Evolutionary conservation across 768 basidiomycete species (phyloP).

Genomic region (Mycena vulgaris): DNA sequence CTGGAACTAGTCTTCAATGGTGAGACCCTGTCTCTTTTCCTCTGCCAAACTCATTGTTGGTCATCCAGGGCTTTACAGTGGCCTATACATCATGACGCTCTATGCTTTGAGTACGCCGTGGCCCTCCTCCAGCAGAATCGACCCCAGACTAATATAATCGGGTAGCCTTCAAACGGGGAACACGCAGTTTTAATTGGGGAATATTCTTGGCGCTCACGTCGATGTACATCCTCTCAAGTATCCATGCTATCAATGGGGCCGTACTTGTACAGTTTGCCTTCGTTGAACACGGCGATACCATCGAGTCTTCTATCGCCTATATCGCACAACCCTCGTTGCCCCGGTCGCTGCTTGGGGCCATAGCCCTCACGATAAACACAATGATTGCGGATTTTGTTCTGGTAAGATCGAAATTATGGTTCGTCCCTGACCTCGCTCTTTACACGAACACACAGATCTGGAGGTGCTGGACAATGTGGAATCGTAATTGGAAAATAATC

Average conservation of each 20-base stretch:
- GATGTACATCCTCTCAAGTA: conserved; percentile 28
- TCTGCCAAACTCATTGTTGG: background rate
- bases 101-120: conserved; percentile 1
- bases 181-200: background rate
- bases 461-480: conserved; percentile 23
- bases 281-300: conserved; percentile 15
- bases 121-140: background rate
- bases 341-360: conserved; percentile 4
- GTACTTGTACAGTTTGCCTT: conserved; percentile 11
- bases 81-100: background rate
- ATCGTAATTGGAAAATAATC: background rate
- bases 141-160: background rate
- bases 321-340: conserved; percentile 3
- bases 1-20: too few species aligned
- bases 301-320: background rate
- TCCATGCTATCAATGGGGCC: conserved; percentile 27
- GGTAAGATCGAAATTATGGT: background rate
- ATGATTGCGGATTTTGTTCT: conserved; percentile 28
- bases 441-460: background rate
- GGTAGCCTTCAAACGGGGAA: background rate
- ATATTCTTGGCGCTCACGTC: background rate
- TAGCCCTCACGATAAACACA: conserved; percentile 17
- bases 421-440: background rate
- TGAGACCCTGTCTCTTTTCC: too few species aligned
- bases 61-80: conserved; percentile 1